Conservation (phyloP, 805 yeast species). For the Scheffersomyces lignosus region DNA sequence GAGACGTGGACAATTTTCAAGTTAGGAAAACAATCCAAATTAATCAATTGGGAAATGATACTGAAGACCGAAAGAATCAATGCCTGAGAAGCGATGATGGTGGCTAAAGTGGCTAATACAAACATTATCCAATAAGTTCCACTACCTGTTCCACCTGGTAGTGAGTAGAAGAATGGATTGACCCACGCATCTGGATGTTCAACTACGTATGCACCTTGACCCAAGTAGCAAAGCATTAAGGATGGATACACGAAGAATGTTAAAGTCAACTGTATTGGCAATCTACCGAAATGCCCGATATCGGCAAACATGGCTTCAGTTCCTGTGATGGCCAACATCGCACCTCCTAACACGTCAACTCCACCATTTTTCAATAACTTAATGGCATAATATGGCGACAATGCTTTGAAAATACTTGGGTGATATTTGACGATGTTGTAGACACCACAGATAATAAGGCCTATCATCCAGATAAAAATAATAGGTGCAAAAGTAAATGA, state of each 20-base stretch:
- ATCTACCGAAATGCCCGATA: slow-evolving; percentile 54
- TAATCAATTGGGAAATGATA: slow-evolving; percentile 52
- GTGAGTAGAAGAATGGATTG: slow-evolving; percentile 48
- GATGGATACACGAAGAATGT: slow-evolving; percentile 50
- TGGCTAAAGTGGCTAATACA: slow-evolving; percentile 52
- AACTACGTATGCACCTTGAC: slow-evolving; percentile 54
- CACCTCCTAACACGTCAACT: slow-evolving; percentile 47
- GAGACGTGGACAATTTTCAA: slow-evolving; percentile 48
- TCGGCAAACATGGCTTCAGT: slow-evolving; percentile 68
- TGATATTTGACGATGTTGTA: slow-evolving; percentile 41
- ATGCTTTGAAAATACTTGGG: slow-evolving; percentile 46
- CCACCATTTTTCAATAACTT: slow-evolving; percentile 39
- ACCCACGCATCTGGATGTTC: slow-evolving; percentile 37
- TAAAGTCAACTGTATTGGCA: slow-evolving; percentile 50
- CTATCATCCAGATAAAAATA: slow-evolving; percentile 50
- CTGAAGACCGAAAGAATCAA: slow-evolving; percentile 56
- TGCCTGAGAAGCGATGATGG: slow-evolving; percentile 63
- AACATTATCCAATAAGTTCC: slow-evolving; percentile 52
- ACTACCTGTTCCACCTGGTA: slow-evolving; percentile 50
- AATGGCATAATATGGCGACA: slow-evolving; percentile 55
- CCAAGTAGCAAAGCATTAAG: slow-evolving; percentile 53
- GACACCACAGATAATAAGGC: slow-evolving; percentile 46
- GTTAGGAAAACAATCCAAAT: slow-evolving; percentile 55
- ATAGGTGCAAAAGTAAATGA: slow-evolving; percentile 55
- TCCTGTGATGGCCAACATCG: slow-evolving; percentile 58